These are phyloP conservation scores for Phytophthora megakarya DNA, from an alignment of 352 stramenopile genomes.

Conservation along the genomic window DNA sequence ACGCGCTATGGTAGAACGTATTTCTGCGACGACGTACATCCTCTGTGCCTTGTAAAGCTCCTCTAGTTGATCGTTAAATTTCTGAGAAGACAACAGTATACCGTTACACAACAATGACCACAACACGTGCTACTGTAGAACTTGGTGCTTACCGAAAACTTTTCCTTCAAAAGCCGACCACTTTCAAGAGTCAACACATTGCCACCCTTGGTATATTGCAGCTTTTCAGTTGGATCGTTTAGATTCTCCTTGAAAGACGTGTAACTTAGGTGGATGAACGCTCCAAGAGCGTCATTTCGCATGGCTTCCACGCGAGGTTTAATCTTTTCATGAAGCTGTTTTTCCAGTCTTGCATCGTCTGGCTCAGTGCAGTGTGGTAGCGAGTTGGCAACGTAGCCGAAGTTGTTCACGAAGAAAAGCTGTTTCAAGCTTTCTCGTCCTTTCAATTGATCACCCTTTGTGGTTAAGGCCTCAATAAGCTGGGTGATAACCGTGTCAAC, in stretches of 20 bases:
- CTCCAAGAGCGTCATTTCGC: slow-evolving; percentile 78
- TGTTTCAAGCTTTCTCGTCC: slow-evolving; percentile 61
- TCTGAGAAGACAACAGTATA: too few species aligned
- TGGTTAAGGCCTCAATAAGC: slow-evolving; percentile 60
- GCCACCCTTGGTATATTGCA: slow-evolving; percentile 87
- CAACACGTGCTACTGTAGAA: neutral
- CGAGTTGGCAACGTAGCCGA: slow-evolving; percentile 87
- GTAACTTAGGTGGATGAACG: slow-evolving; percentile 87
- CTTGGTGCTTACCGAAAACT: slow-evolving; percentile 74
- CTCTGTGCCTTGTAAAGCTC: slow-evolving; percentile 72
- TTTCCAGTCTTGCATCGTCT: slow-evolving; percentile 53
- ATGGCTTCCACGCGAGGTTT: slow-evolving; percentile 85
- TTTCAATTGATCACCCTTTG: slow-evolving; percentile 60
- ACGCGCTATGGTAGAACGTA: too few species aligned
- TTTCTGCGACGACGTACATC: slow-evolving; percentile 86
- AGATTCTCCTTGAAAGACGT: slow-evolving; percentile 62
- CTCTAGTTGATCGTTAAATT: slow-evolving; percentile 77
- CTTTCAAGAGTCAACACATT: slow-evolving; percentile 89
- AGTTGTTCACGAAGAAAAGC: slow-evolving; percentile 96
- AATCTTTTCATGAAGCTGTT: slow-evolving; percentile 67
- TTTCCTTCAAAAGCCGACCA: slow-evolving; percentile 91
- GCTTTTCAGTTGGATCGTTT: slow-evolving; percentile 80
- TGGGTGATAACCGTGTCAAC: slow-evolving; percentile 73
- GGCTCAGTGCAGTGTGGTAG: slow-evolving; percentile 54
- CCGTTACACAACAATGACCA: neutral